phyloP scores from a whole-genome alignment of 768 basidiomycete species.

The Rhodosporidiobolus sp. region DNA sequence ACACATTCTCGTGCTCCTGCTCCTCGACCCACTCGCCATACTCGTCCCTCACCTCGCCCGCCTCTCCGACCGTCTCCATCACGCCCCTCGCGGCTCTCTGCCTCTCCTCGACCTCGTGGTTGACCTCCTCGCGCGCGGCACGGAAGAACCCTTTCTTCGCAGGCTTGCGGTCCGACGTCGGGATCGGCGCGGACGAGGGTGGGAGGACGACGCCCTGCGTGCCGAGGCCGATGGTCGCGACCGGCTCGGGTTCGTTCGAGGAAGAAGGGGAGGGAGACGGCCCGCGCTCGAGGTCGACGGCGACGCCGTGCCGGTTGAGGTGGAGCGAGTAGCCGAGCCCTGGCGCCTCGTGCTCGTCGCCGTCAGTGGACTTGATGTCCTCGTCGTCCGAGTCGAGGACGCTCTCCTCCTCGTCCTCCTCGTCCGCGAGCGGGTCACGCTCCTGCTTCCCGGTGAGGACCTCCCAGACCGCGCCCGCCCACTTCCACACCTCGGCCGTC shows the following conservation, averaged over 20 bases:
- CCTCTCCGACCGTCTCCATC: neutral
- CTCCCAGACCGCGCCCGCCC: constrained; percentile 11
- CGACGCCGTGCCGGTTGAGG: constrained; percentile 23
- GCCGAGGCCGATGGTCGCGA: constrained; percentile 17
- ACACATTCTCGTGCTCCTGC: neutral
- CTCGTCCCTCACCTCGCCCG: constrained; percentile 20
- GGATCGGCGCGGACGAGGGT: constrained; percentile 7
- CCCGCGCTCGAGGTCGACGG: constrained; percentile 23
- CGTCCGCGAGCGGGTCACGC: neutral
- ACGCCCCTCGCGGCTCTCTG: neutral
- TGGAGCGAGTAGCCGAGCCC: neutral
- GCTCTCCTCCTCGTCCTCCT: neutral
- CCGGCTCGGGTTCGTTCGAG: neutral
- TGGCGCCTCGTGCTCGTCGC: neutral
- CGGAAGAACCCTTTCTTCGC: constrained; percentile 14
- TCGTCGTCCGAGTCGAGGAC: neutral
- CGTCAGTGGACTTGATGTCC: neutral
- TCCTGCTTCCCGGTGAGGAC: neutral
- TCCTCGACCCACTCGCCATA: neutral
- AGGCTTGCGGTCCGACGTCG: neutral
- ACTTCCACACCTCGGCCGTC: constrained; percentile 1
- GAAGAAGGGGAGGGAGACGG: neutral
- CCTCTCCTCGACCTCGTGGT: constrained; percentile 10
- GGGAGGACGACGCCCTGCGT: constrained; percentile 30
- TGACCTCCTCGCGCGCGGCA: constrained; percentile 15